Evolutionary conservation across 495 filamentous ascomycete genomes (phyloP).

Genomic region (Rhypophila decipiens): DNA sequence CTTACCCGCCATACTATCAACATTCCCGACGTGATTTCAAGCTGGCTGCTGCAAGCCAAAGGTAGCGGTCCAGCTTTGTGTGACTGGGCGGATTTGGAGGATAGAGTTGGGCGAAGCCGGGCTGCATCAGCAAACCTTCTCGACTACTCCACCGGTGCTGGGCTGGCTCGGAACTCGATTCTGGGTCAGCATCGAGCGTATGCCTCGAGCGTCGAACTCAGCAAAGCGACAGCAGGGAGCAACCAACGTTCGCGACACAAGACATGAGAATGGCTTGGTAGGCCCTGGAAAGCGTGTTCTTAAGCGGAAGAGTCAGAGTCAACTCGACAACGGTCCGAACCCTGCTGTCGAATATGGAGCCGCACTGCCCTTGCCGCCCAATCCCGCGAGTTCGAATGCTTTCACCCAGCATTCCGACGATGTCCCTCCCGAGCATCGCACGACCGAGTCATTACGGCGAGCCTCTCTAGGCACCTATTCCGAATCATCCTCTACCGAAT

Average conservation of each 20-base stretch:
- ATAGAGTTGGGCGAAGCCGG: not conserved
- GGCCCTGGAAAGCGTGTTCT: slow-evolving; percentile 74
- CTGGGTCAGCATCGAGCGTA: slow-evolving; percentile 48
- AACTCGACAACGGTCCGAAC: slow-evolving; percentile 30
- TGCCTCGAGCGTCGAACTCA: slow-evolving; percentile 64
- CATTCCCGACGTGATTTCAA: slow-evolving; percentile 10
- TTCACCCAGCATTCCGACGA: slow-evolving; percentile 31
- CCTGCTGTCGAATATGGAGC: slow-evolving; percentile 24
- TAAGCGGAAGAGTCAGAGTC: slow-evolving; percentile 43
- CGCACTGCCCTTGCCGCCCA: slow-evolving; percentile 32
- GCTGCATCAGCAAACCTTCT: slow-evolving; percentile 1
- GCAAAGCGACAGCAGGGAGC: slow-evolving; percentile 61
- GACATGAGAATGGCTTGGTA: slow-evolving; percentile 83
- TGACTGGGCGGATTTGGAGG: not conserved
- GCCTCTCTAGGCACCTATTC: slow-evolving; percentile 40
- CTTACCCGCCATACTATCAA: not conserved
- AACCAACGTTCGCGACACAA: slow-evolving; percentile 64
- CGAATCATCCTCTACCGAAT: slow-evolving; percentile 46
- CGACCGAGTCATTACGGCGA: slow-evolving; percentile 33
- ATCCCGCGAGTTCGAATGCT: slow-evolving; percentile 31
- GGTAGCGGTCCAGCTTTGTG: slow-evolving; percentile 2
- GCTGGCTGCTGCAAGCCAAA: slow-evolving; percentile 7
- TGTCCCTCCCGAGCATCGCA: slow-evolving; percentile 33
- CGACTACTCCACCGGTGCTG: slow-evolving; percentile 10
- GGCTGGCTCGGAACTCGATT: slow-evolving; percentile 46